A percentile compares a stretch with the other conserved stretches of the same genome.
These are phyloP conservation scores for Funneliformis caledonium DNA, from an alignment of 371 early-diverging fungal genomes.

Conservation along the genomic window DNA sequence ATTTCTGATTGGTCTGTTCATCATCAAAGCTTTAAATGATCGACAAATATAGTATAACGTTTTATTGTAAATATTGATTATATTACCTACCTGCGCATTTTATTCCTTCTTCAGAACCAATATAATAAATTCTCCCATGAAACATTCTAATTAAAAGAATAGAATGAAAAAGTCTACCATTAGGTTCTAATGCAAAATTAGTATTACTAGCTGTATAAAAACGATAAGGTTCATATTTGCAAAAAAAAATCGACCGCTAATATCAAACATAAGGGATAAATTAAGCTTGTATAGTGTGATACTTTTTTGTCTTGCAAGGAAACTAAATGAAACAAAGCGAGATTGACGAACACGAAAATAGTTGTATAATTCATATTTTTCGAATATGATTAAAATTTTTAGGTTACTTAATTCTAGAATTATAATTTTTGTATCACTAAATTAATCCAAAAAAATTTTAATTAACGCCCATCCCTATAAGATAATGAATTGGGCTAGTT, in stretches of 20 bases:
- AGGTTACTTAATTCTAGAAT: neutral
- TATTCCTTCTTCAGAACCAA: slow-evolving; percentile 55
- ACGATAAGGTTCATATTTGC: neutral
- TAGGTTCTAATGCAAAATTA: slow-evolving; percentile 7
- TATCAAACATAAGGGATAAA: neutral
- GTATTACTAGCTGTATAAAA: neutral
- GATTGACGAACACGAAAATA: neutral
- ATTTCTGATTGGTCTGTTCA: no score
- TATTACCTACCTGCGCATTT: no score
- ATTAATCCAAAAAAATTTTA: no score
- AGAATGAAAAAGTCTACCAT: slow-evolving; percentile 74
- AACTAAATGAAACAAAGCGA: neutral
- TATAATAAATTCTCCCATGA: slow-evolving; percentile 56
- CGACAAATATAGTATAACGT: no score
- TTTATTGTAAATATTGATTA: no score
- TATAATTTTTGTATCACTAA: no score
- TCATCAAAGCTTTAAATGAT: no score
- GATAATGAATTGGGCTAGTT: no score
- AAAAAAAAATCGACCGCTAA: neutral
- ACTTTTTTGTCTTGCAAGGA: neutral
- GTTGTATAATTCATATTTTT: neutral
- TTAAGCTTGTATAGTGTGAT: neutral
- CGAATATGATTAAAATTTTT: neutral
- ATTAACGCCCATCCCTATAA: no score
- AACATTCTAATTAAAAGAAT: slow-evolving; percentile 59